phyloP scores from a whole-genome alignment of 164 flowering plant species.

The Liquidambar formosana region DNA sequence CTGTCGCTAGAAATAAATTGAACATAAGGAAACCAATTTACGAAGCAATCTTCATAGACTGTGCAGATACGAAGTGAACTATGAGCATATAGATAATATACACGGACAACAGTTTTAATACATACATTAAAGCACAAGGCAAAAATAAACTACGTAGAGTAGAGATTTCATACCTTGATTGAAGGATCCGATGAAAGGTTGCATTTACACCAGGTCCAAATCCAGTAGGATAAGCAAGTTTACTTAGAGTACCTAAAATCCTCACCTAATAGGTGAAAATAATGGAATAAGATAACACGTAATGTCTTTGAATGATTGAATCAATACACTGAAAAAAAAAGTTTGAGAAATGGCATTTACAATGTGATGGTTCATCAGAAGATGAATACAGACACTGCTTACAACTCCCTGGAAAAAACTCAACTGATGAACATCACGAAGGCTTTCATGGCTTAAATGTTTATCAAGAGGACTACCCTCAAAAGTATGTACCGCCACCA shows the following conservation, averaged over 20 bases:
- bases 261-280: conserved; percentile 46
- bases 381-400: conserved; percentile 49
- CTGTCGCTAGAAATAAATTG: neutral
- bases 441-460: conserved; percentile 15
- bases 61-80: neutral
- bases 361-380: conserved; percentile 40
- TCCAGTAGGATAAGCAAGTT: conserved; percentile 55
- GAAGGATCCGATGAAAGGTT: conserved; percentile 76
- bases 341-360: conserved; percentile 36
- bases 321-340: neutral
- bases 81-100: neutral
- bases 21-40: neutral
- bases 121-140: neutral
- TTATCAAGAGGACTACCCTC: conserved; percentile 14
- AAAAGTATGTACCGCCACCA: conserved; percentile 48
- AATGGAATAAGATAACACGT: conserved; percentile 11
- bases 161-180: conserved; percentile 42
- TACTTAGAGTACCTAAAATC: conserved; percentile 42
- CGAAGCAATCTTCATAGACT: neutral
- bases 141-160: neutral
- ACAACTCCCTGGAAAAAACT: conserved; percentile 22
- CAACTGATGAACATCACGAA: conserved; percentile 21
- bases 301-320: neutral
- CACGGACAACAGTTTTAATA: neutral
- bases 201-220: conserved; percentile 76